A percentile compares a stretch with the other conserved stretches of the same genome.
Conservation (phyloP, 202 grass and related monocot genomes). For the Thinopyrum obtusiflorum region DNA sequence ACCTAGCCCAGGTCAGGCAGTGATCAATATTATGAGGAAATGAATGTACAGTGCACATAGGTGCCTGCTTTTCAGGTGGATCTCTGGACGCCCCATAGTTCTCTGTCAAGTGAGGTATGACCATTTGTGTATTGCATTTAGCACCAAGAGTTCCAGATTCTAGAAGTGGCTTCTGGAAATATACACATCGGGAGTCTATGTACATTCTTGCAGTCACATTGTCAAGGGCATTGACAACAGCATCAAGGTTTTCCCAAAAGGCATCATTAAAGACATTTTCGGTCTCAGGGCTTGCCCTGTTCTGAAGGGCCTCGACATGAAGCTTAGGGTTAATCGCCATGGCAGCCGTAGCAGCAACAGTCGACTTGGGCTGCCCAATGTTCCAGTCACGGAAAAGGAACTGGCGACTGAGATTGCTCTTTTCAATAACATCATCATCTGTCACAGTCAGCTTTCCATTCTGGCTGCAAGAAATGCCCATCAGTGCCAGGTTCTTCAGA, state of each 20-base stretch:
- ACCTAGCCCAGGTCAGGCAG: conserved; percentile 88
- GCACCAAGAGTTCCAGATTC: conserved; percentile 93
- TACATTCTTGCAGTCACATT: conserved; percentile 97
- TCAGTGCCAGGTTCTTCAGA: conserved; percentile 88
- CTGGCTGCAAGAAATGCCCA: conserved; percentile 76
- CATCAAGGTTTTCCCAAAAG: conserved; percentile 84
- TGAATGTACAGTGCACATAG: conserved; percentile 96
- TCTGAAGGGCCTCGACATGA: conserved; percentile 77
- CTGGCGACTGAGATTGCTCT: conserved; percentile 95
- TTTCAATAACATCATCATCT: conserved; percentile 97
- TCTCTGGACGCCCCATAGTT: conserved; percentile 98
- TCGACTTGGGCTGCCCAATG: conserved; percentile 95
- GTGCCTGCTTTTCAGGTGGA: conserved; percentile 93
- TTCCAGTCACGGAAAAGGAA: conserved; percentile 97
- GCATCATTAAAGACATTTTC: conserved; percentile 95
- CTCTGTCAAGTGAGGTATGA: conserved; percentile 90
- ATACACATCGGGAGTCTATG: conserved; percentile 83
- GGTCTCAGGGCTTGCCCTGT: conserved; percentile 88
- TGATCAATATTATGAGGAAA: conserved; percentile 98
- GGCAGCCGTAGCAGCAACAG: conserved; percentile 76
- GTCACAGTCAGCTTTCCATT: conserved; percentile 75
- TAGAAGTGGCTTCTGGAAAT: conserved; percentile 93
- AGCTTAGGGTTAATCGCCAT: conserved; percentile 69
- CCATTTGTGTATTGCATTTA: conserved; percentile 96
- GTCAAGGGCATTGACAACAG: conserved; percentile 88